Base-by-base conservation (phyloP, 768 basidiomycete species). In the Daedaleopsis nitida region DNA sequence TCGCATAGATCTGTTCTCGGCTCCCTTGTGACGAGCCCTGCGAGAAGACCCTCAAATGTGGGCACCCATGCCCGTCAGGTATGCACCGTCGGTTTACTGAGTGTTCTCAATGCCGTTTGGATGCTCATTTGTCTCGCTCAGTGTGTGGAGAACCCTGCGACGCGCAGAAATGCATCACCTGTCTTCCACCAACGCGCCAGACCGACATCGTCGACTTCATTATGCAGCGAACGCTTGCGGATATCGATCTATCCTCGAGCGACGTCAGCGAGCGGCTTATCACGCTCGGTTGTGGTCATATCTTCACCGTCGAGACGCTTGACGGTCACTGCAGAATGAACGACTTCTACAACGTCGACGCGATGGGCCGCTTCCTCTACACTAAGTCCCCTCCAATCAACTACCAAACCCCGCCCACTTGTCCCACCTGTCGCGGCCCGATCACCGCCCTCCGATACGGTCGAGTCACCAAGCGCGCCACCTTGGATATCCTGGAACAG, bases 81-180 rank as follows among this genome's bases (percentile, higher is more conserved):
- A 52, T 52, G 73, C 56, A 7, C 1, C 19, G 49, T 35, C 19
- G 17, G 2, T 39, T 6, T 32, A 8, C 42, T 24, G 7, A 32
- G 27, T 32, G 27, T 7, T 7, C 7, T 19, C 11, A 17, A 34
- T 55, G 5, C 27, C 10, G 32, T 35, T 17, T 55, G 13, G 62
- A 23, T 48, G 27, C 43, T 50, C 27, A 32, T 32, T 32, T 32
- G 24, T 27, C 32, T 17, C 37, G 13, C 13, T 34, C 45, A 77
- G 75, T 80, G 6, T 77, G 76, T 50, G 75, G 76, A 8, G 79
- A 80, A 57, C 68, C 71, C 0, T 80, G 79, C 62, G 62, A 34
- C 0, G 0, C 34, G 1, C 78, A 78, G 58, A 52, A 62, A 5
- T 80, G 78, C 54, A 62, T 72, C 10, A 19, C 32, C 13, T 79